Percentiles rank a stretch among this genome's conserved stretches.
These are phyloP conservation scores for Corymbia calophylla DNA, from an alignment of 441 rosid genomes.

Conservation along the genomic window DNA sequence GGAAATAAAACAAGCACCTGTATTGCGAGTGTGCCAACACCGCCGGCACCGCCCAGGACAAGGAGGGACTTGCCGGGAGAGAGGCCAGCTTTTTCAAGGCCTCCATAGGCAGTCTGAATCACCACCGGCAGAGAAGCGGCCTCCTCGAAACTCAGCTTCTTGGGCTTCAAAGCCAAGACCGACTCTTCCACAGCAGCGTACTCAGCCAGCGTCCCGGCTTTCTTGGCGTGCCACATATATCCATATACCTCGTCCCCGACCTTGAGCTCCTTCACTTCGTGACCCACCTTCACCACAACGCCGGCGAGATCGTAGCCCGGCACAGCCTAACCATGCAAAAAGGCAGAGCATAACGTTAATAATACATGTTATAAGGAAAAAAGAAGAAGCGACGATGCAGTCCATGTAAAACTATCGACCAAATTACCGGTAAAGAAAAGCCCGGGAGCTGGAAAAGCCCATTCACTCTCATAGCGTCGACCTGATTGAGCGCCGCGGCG, in stretches of 20 bases:
- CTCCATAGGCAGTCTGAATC: neutral
- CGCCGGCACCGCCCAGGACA: neutral
- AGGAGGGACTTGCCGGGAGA: neutral
- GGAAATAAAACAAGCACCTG: neutral
- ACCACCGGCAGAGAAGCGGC: neutral
- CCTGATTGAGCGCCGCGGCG: slow-evolving; percentile 83
- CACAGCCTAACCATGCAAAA: neutral
- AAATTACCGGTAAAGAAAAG: neutral
- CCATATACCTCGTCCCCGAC: neutral
- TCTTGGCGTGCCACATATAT: neutral
- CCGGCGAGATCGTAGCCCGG: neutral
- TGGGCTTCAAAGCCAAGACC: neutral
- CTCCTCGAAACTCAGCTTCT: neutral
- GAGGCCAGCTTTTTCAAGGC: neutral
- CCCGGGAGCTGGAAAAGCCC: slow-evolving; percentile 34
- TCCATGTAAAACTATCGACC: neutral
- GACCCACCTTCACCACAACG: neutral
- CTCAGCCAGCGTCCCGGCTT: neutral
- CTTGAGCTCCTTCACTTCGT: neutral
- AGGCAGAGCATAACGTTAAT: neutral
- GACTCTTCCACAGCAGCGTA: neutral
- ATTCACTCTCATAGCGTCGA: slow-evolving; percentile 63
- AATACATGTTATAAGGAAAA: neutral
- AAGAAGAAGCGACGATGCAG: neutral
- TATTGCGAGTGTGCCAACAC: neutral